Percentiles rank a stretch among this genome's conserved stretches.
These are phyloP conservation scores for Cryphonectria nitschkei DNA, from an alignment of 2,329 filamentous ascomycete species.

Conservation along the genomic window DNA sequence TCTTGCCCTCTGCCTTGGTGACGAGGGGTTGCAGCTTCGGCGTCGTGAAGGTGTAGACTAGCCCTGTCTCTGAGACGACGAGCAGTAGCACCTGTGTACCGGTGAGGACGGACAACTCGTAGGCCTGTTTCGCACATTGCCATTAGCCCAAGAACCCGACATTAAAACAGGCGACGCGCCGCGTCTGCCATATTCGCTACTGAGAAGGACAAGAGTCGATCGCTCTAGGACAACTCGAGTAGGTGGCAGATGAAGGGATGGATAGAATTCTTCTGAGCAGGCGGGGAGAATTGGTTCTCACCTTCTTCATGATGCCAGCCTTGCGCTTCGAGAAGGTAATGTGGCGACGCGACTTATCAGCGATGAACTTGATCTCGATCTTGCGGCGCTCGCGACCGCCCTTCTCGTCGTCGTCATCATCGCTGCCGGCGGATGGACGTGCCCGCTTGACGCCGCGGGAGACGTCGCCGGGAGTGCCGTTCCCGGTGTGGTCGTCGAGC, in stretches of 20 bases:
- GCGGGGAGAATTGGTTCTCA: slow-evolving; percentile 41
- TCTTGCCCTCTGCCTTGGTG: slow-evolving; percentile 98
- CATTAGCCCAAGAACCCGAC: slow-evolving; percentile 16
- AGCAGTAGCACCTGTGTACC: slow-evolving; percentile 96
- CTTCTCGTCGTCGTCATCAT: slow-evolving; percentile 98
- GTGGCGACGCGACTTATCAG: slow-evolving; percentile 98
- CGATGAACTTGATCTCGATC: slow-evolving; percentile 99
- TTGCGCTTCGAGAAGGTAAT: slow-evolving; percentile 99
- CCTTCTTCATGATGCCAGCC: slow-evolving; percentile 99
- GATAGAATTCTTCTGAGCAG: neutral
- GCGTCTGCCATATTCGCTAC: neutral
- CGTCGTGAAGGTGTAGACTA: slow-evolving; percentile 98
- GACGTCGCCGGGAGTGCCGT: slow-evolving; percentile 70
- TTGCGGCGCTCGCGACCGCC: slow-evolving; percentile 96
- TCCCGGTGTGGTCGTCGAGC: slow-evolving; percentile 71
- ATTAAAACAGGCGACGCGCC: neutral
- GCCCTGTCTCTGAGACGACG: slow-evolving; percentile 94
- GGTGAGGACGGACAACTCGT: slow-evolving; percentile 95
- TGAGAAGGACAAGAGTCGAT: no score
- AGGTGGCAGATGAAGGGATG: neutral
- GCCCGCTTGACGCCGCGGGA: slow-evolving; percentile 87
- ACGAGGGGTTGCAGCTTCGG: slow-evolving; percentile 97
- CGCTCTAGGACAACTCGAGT: neutral
- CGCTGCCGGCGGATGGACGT: slow-evolving; percentile 81
- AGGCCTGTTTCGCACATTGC: slow-evolving; percentile 60